Evolutionary conservation across 805 yeast species (phyloP).

Genomic region (Kazachstania viticola): DNA sequence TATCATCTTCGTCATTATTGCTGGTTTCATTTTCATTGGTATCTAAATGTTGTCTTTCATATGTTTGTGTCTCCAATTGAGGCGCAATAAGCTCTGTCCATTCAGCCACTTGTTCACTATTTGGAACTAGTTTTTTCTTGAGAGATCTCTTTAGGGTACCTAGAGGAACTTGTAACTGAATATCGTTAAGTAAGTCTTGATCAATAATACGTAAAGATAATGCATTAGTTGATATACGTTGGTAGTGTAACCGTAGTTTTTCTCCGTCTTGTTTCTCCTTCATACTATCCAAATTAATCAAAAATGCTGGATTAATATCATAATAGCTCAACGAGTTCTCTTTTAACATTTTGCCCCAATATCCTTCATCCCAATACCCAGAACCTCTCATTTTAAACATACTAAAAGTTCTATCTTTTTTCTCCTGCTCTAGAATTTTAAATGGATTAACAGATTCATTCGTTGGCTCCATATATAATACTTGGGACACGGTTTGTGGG

Average conservation of each 20-base stretch:
- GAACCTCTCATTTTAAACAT: constrained; percentile 70
- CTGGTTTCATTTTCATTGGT: too few species aligned
- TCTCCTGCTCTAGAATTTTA: constrained; percentile 35
- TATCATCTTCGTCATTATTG: too few species aligned
- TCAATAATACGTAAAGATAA: constrained; percentile 72
- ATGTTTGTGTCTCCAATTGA: too few species aligned
- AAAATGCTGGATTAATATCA: constrained; percentile 77
- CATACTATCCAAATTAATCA: constrained; percentile 62
- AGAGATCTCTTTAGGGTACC: constrained; percentile 2
- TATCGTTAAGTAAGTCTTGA: constrained; percentile 86
- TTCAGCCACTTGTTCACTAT: too few species aligned
- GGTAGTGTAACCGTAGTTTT: constrained; percentile 71
- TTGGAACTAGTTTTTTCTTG: too few species aligned
- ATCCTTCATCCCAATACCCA: constrained; percentile 83
- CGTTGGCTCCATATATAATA: constrained; percentile 65
- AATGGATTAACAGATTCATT: constrained; percentile 70
- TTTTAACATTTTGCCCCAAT: constrained; percentile 60
- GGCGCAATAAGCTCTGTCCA: too few species aligned
- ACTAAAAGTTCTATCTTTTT: constrained; percentile 39
- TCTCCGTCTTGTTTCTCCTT: constrained; percentile 69
- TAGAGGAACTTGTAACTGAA: constrained; percentile 44
- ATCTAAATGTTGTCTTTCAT: too few species aligned
- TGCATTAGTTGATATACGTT: constrained; percentile 67
- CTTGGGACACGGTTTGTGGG: constrained; percentile 63
- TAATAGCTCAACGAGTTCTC: constrained; percentile 45